Percentiles rank a stretch among this genome's conserved stretches.
Evolutionary conservation across 2,329 filamentous ascomycete species (phyloP).

Genomic region (Coniella vitis): DNA sequence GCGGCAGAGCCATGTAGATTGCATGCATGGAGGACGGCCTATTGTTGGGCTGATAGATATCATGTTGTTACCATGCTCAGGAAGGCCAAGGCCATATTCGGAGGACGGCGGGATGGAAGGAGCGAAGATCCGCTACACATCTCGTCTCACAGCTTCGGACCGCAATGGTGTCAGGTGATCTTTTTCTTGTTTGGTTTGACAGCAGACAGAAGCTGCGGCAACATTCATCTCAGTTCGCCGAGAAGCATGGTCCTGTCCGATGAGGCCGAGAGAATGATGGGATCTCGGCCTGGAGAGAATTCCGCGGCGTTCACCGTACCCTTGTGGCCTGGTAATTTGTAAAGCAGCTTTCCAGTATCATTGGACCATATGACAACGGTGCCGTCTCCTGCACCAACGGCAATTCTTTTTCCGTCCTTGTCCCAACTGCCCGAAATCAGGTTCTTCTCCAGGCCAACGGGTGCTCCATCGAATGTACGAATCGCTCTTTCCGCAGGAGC

Average conservation of each 20-base stretch:
- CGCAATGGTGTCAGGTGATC: no score
- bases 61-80: no score
- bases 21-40: no score
- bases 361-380: conserved; percentile 88
- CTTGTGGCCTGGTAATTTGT: conserved; percentile 93
- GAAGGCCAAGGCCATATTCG: background rate
- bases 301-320: conserved; percentile 92
- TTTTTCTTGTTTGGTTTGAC: no score
- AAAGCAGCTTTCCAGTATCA: conserved; percentile 80
- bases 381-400: conserved; percentile 82
- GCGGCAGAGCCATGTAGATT: no score
- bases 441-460: conserved; percentile 83
- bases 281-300: conserved; percentile 77
- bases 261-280: conserved; percentile 79
- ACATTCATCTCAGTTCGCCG: conserved; percentile 67
- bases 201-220: background rate
- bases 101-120: no score
- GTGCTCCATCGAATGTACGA: conserved; percentile 86
- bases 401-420: conserved; percentile 75
- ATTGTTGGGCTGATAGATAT: no score
- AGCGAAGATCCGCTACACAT: background rate
- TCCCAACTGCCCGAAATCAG: conserved; percentile 89
- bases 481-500: conserved; percentile 81
- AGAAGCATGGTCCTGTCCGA: conserved; percentile 83
- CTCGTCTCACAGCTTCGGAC: background rate